Conservation (phyloP, 2,329 filamentous ascomycete species). For the Aspergillus melleus region DNA sequence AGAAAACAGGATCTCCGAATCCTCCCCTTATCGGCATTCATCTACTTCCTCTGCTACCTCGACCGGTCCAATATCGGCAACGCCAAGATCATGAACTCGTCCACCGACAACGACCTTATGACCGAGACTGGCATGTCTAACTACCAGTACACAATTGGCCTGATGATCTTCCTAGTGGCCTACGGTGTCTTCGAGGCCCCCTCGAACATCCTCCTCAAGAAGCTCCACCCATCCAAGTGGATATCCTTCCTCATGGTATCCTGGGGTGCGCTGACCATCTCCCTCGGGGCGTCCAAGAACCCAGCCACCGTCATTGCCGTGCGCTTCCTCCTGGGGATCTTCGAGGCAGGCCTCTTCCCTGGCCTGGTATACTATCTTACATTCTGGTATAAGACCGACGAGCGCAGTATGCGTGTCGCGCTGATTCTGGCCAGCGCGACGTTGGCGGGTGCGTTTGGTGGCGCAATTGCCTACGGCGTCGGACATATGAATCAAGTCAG, state of each 20-base stretch:
- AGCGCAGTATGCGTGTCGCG: constrained; percentile 5
- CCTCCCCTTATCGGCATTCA: constrained; percentile 1
- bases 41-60: constrained; percentile 2
- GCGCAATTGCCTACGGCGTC: not conserved
- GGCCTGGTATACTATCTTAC: constrained; percentile 5
- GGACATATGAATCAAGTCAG: not conserved
- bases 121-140: too few relatives aligned
- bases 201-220: not conserved
- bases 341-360: constrained; percentile 5
- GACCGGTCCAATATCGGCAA: constrained; percentile 5
- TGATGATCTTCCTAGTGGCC: not conserved
- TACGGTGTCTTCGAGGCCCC: constrained; percentile 1
- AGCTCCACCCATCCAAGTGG: not conserved
- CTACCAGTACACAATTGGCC: too few relatives aligned
- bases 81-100: constrained; percentile 1
- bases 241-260: not conserved
- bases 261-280: constrained; percentile 1
- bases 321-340: constrained; percentile 1
- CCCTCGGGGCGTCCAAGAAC: not conserved
- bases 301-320: not conserved
- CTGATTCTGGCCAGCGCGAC: constrained; percentile 2
- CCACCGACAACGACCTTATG: too few relatives aligned
- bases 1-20: not conserved
- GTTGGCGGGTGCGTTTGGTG: constrained; percentile 1
- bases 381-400: constrained; percentile 2